Percentiles rank a stretch among this genome's conserved stretches.
These are phyloP conservation scores for Schizophyllum amplum DNA, from an alignment of 1,284 basidiomycete species.

Conservation along the genomic window DNA sequence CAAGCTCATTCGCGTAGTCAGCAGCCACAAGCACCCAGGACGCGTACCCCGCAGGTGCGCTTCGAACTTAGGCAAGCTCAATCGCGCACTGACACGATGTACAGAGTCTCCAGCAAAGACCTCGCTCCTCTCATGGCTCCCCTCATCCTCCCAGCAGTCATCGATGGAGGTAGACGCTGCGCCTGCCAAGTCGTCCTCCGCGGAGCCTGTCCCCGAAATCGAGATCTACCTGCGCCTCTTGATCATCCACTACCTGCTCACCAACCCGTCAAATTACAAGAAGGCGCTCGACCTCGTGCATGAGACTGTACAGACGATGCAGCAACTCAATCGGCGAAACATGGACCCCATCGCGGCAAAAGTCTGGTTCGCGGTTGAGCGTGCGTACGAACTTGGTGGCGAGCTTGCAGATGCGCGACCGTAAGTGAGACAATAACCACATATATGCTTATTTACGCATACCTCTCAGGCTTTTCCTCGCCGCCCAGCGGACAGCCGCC, in stretches of 20 bases:
- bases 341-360: constrained; percentile 93
- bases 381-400: constrained; percentile 78
- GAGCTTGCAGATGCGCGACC: constrained; percentile 74
- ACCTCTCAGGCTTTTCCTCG: constrained; percentile 84
- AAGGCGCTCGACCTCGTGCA: constrained; percentile 67
- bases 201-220: constrained; percentile 77
- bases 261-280: constrained; percentile 37
- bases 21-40: constrained; percentile 83
- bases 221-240: constrained; percentile 89
- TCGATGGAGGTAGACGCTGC: constrained; percentile 71
- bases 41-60: constrained; percentile 69
- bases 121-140: constrained; percentile 58
- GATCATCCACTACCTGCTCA: constrained; percentile 72
- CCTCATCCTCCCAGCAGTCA: constrained; percentile 30
- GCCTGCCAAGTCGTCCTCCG: constrained; percentile 26
- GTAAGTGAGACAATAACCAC: no score
- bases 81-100: constrained; percentile 24
- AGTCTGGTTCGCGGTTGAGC: constrained; percentile 80
- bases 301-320: constrained; percentile 73
- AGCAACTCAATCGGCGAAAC: constrained; percentile 78
- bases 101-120: constrained; percentile 55
- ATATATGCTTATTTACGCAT: no score
- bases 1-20: no score
- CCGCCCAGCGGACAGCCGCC: constrained; percentile 85
- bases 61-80: background rate